Evolutionary conservation across 805 yeast genomes (phyloP), one percentile per base, ranked within the genome.

Genomic region (Ogataea salicorniae): DNA sequence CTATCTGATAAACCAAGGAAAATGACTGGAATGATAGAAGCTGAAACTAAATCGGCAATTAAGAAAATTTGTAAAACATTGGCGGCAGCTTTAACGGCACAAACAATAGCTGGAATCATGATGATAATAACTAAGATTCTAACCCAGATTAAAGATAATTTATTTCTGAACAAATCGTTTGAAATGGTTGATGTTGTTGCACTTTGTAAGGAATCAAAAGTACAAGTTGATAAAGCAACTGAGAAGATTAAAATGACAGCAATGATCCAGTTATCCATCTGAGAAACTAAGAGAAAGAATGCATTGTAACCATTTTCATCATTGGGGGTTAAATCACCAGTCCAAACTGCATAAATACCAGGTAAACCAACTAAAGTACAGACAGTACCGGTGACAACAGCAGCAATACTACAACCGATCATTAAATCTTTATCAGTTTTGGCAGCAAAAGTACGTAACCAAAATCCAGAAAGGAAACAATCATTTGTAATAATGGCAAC

Each of bases 401-500:
- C 76, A 0, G 97, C 96, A 50, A 91, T 70, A 4, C 83, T 73
- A 46, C 90, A 79, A 23, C 94, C 95, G 54, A 87, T 77, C 64
- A 77, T 64, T 57, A 91, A 74, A 60, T 90, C 96, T 54, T 73
- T 78, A 66, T 90, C 80, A 8, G 88, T 71, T 53, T 79, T 80
- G 6, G 96, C 83, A 6, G 98, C 96, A 71, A 91, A 91, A 0
- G 98, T 87, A 60, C 98, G 75, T 51, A 91, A 70, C 98, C 98
- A 91, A 64, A 91, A 90, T 0, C 96, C 96, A 33, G 95, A 79
- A 75, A 91, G 70, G 67, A 91, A 91, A 62, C 91, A 80, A 62
- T 89, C 96, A 60, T 91, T 91, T 34, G 97, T 87, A 47, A 89
- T 77, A 60, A 91, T 86, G 26, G 97, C 97, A 33, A 91, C 84